These are phyloP conservation scores for Abortiporus biennis DNA, from an alignment of 1,284 basidiomycete genomes.

Conservation along the genomic window DNA sequence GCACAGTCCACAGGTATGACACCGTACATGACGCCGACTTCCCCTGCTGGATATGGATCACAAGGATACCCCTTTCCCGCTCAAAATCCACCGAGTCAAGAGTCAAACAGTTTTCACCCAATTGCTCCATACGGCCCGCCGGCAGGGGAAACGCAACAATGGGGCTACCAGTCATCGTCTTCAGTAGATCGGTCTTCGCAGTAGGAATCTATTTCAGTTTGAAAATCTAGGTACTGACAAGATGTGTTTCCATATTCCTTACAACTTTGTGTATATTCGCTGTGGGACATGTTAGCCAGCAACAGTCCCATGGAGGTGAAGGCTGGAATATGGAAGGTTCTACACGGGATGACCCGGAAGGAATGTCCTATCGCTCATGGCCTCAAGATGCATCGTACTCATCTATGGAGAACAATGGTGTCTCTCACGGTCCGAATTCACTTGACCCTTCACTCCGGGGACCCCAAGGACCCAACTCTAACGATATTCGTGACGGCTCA, in stretches of 20 bases:
- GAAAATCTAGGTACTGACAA: not conserved
- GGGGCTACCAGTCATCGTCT: constrained; percentile 42
- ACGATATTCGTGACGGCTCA: constrained; percentile 4
- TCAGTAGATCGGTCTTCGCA: constrained; percentile 44
- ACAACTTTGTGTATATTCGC: no score
- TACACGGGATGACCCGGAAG: constrained; percentile 26
- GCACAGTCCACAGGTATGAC: constrained; percentile 26
- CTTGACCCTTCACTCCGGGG: constrained; percentile 27
- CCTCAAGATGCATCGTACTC: constrained; percentile 29
- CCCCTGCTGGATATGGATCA: constrained; percentile 31
- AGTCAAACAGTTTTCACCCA: constrained; percentile 25
- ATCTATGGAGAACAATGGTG: constrained; percentile 19
- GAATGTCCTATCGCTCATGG: constrained; percentile 33
- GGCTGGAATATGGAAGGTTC: constrained; percentile 23
- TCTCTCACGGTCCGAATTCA: constrained; percentile 16
- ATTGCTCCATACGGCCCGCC: constrained; percentile 19
- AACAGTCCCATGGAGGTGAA: no score
- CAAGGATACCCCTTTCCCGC: constrained; percentile 35
- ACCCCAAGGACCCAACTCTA: constrained; percentile 16
- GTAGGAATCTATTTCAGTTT: constrained; percentile 28
- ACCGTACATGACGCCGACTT: constrained; percentile 31
- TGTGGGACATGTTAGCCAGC: no score
- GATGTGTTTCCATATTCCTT: not conserved
- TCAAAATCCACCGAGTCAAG: constrained; percentile 26
- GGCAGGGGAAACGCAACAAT: constrained; percentile 30